Conservation (phyloP, 2,329 filamentous ascomycete genomes). For the Taxawa tesnikishii region DNA sequence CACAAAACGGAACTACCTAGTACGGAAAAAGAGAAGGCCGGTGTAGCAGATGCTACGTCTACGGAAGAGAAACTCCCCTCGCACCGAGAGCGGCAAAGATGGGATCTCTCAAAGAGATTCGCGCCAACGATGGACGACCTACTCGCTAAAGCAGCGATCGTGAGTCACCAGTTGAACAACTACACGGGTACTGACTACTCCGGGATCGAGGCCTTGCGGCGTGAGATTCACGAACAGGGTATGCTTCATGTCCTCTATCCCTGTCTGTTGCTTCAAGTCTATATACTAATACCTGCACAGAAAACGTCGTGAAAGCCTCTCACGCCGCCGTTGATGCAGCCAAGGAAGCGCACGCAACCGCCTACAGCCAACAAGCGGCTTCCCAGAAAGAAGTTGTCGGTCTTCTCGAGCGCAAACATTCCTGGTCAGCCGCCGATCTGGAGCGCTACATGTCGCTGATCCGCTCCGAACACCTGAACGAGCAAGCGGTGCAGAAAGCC, state of each 20-base stretch:
- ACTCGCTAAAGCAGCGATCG: constrained; percentile 72
- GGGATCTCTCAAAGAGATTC: constrained; percentile 48
- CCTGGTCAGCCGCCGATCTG: constrained; percentile 75
- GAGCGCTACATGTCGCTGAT: constrained; percentile 93
- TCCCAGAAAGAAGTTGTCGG: constrained; percentile 95
- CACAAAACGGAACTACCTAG: no score
- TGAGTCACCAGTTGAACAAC: constrained; percentile 81
- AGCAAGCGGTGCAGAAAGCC: constrained; percentile 65
- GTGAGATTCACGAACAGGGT: constrained; percentile 59
- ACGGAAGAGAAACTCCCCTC: constrained; percentile 36
- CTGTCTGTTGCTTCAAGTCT: no score
- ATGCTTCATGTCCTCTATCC: constrained; percentile 9
- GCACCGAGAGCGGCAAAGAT: constrained; percentile 40
- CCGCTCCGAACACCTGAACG: constrained; percentile 82
- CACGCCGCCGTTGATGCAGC: constrained; percentile 56
- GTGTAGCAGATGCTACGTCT: background rate
- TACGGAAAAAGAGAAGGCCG: no score
- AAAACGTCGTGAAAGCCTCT: constrained; percentile 44
- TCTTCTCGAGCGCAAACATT: constrained; percentile 84
- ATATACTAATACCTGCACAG: constrained; percentile 19
- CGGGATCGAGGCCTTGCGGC: constrained; percentile 75
- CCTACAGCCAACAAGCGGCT: constrained; percentile 68
- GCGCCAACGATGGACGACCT: constrained; percentile 75
- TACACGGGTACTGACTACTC: constrained; percentile 80
- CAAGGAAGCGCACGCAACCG: constrained; percentile 68